Evolutionary conservation across 768 basidiomycete species (phyloP), one percentile per base, ranked within the genome.

Genomic region (Xerocomellus chrysenteron): DNA sequence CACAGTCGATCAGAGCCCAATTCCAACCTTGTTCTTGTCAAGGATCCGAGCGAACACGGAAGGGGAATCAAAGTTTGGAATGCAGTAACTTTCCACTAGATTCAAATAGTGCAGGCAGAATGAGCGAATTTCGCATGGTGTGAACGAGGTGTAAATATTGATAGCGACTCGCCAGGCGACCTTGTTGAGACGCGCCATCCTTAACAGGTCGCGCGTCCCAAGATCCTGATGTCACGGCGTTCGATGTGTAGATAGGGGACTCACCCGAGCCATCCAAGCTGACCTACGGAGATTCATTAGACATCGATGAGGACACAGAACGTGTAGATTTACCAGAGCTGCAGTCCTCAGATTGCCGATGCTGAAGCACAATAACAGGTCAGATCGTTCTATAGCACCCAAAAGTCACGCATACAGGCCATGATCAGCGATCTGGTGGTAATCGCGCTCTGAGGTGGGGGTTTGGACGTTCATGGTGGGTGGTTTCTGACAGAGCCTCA

Each of bases 11-110:
- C 26, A 24, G 32, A 28, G 8, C 17, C 12, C 19, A 41, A 28
- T 33, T 16, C 58, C 16, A 36, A 77, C 81, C 72, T 90, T 92
- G 70, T 92, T 75, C 65, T 92, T 92, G 76, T 94, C 91, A 7
- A 94, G 79, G 62, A 93, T 91, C 9, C 94, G 83, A 8, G 93
- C 94, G 61, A 95, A 96, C 47, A 96, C 79, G 17, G 90, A 93
- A 4, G 94, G 94, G 2, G 92, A 94, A 72, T 97, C 94, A 68
- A 97, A 96, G 75, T 94, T 80, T 1, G 94, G 94, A 28, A 95
- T 82, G 65, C 94, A 97, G 71, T 94, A 94, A 59, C 88, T 91
- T 71, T 96, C 94, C 60, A 96, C 90, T 92, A 55, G 24, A 41
- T 50, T 35, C 12, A 44, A 28, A 48, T 13, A 32, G 21, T 12